Evolutionary conservation across 2,329 filamentous ascomycete species (phyloP).

Genomic region (Orbilia quercus): DNA sequence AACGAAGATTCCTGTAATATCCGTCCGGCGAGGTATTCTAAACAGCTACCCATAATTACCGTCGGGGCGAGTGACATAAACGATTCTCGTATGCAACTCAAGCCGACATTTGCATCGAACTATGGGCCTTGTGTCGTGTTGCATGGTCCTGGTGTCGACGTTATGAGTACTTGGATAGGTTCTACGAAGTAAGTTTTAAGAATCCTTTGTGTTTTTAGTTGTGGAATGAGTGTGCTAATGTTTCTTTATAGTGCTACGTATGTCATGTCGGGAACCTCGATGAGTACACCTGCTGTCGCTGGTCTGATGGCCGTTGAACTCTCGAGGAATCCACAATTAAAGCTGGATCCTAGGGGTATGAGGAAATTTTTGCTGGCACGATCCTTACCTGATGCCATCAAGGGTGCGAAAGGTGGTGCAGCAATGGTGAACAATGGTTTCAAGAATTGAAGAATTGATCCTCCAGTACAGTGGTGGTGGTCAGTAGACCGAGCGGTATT

Average conservation of each 20-base stretch:
- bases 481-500: too few relatives aligned
- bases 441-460: background rate
- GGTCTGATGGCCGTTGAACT: constrained; percentile 45
- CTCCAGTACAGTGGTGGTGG: background rate
- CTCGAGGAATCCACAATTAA: constrained; percentile 26
- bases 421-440: constrained; percentile 33
- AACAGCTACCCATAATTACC: constrained; percentile 61
- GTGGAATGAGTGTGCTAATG: too few relatives aligned
- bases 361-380: constrained; percentile 15
- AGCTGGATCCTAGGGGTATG: constrained; percentile 22
- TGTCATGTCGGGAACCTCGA: constrained; percentile 35
- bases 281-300: constrained; percentile 36
- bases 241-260: constrained; percentile 8
- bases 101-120: constrained; percentile 64
- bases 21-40: constrained; percentile 30
- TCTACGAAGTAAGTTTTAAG: too few relatives aligned
- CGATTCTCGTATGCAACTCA: constrained; percentile 59
- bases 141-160: constrained; percentile 62
- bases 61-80: constrained; percentile 62
- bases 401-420: constrained; percentile 6
- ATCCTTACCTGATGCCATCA: constrained; percentile 16
- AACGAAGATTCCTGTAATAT: constrained; percentile 30
- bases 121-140: constrained; percentile 63
- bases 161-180: constrained; percentile 68
- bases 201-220: too few relatives aligned